Evolutionary conservation across 306 rosid genomes (phyloP).

Genomic region (Herpetospermum pedunculosum): DNA sequence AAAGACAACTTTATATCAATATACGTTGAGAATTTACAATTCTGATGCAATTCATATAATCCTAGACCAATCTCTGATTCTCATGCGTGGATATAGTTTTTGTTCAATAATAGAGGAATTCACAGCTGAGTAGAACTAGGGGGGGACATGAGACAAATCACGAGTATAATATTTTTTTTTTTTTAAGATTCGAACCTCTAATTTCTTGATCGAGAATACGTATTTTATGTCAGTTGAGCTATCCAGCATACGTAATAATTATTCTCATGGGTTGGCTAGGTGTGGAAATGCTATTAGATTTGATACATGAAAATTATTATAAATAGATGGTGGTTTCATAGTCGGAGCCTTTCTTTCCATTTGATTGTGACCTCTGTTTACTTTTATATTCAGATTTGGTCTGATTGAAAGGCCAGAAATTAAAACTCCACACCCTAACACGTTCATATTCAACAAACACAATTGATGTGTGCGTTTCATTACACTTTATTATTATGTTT

Average conservation of each 20-base stretch:
- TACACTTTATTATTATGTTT: background rate
- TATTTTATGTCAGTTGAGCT: too few species aligned
- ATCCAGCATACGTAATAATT: too few species aligned
- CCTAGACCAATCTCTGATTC: background rate
- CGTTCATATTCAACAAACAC: background rate
- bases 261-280: too few species aligned
- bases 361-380: background rate
- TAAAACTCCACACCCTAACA: background rate
- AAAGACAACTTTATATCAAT: background rate
- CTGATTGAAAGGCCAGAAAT: background rate
- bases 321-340: background rate
- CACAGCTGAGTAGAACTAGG: background rate
- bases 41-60: background rate
- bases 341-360: background rate
- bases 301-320: background rate
- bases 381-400: background rate
- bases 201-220: too few species aligned
- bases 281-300: background rate
- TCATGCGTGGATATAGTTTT: background rate
- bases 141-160: background rate
- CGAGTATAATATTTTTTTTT: too few species aligned
- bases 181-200: too few species aligned
- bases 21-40: background rate
- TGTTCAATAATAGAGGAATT: background rate
- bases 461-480: background rate